Evolutionary conservation across 2,329 filamentous ascomycete species (phyloP), one percentile per base, ranked within the genome.

Genomic region (Byssochlamys sp.): DNA sequence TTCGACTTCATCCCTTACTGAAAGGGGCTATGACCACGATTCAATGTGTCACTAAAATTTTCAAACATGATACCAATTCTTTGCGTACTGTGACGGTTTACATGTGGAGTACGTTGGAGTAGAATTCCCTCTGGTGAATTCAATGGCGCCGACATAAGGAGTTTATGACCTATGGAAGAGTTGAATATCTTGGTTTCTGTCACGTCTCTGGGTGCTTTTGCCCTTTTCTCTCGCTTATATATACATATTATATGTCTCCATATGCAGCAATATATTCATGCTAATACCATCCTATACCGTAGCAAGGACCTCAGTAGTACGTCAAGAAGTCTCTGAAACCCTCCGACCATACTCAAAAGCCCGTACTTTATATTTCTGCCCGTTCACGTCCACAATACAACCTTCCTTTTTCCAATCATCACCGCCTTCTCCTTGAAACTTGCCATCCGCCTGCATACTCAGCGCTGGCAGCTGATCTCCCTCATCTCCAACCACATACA

Each of bases 1-100:
- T 59, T 61, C 55, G 59, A 61, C 54, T 61, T 61, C 49, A 61
- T 61, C 12, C 59, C 59, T 1, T 61, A 61, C 29, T 61, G 52
- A 39, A 26, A 28, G 12, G 14, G 49, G n/a, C 3, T 53, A n/a
- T 25, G 52, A 52, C 39, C 48, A 25, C 11, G 24, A 25, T 55
- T 39, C 39, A 12, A 45, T 54, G 19, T 48, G 25, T 48, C 27
- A 19, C 31, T 5, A 51, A 51, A 26, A 28, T 25, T 51, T 49
- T 27, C 49, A 11, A 51, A 26, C 27, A 27, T 51, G 49, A 51
- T 51, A 51, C 49, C 49, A 51, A 19, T 45, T 45, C 39, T 9
- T 33, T 14, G 39, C 39, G 39, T 19, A 45, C 19, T 9, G 9
- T 45, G 14, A 45, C 39, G 39, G 39, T 45, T 45, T 45, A 14